Base-by-base conservation (phyloP, 2,329 filamentous ascomycete genomes). In the Colletotrichum sp. region DNA sequence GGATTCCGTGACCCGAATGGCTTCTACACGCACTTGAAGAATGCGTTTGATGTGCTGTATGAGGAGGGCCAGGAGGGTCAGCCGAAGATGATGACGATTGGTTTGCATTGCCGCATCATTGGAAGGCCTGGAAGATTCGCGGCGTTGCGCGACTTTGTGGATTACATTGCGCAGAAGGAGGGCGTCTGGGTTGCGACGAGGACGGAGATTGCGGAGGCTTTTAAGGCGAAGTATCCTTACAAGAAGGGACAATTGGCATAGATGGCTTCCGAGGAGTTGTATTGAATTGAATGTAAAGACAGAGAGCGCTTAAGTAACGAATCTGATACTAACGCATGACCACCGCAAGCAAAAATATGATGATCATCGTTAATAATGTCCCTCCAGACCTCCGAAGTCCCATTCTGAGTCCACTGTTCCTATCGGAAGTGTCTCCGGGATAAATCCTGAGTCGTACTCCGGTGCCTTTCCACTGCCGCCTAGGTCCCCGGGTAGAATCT, bases 1-100 rank as follows among this genome's bases (percentile, higher is more conserved):
- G 88, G 88, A 0, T 90, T 89, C 77, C 82, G 85, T 7, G 86
- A 85, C 52, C 85, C 88, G 0, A 78, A 82, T 12, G 86, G 84
- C 6, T 90, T 89, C 79, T 85, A 83, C 70, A 79, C 78, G 77
- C 87, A 91, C 76, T 78, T 90, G 19, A 88, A 88, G 81, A 86
- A 86, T 25, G 87, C 89, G 0, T 91, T 91, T 68, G 89, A 91
- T 78, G 86, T 89, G 22, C 79, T 91, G 36, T 90, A 90, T 73
- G 87, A 87, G 34, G 89, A 90, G 76, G 89, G 88, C 1, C 80
- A 84, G 68, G 83, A 84, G 13, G 88, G 88, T 1, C 81, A 80
- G 77, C 88, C 88, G 6, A 90, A 89, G 82, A 91, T 91, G 89
- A 91, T 91, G 89, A 91, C 89, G 0, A 86, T 91, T 28, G 88